Base-by-base conservation (phyloP, 1,139 yeast species). In the Taphrina betulina region DNA sequence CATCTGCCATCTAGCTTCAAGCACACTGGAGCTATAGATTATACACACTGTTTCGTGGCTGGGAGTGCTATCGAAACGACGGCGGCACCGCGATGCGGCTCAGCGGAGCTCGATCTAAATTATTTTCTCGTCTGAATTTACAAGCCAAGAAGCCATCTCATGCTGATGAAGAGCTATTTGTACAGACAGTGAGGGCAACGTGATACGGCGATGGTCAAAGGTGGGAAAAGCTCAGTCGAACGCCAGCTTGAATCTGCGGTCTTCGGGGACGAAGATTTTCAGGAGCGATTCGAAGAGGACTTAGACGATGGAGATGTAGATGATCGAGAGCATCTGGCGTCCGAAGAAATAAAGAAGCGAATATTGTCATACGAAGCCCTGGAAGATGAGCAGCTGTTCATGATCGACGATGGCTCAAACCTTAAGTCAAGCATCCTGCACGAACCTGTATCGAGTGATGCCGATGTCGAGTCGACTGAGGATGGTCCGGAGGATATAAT, bases 221-320 rank as follows among this genome's bases (percentile, higher is more conserved):
- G 14, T 14, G 23, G 34, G 35, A 44, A 44, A 33, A 44, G n/a
- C 23, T 31, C 33, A 5, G 96, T 88, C 66, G 97, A 90, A 68
- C 63, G 83, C 42, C 78, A 74, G 58, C 76, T 92, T 50, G 95
- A 90, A 62, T 85, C 80, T 68, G 75, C 87, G 17, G 96, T 94
- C 3, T 92, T 94, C 71, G 97, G 98, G 19, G 97, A 92, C 68
- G 66, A 82, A 41, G 94, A 92, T 26, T 89, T 90, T 68, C 89
- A 84, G 61, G 68, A 73, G 43, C 85, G 82, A 61, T 74, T 86
- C 29, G 69, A 66, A 0, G 71, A 66, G 29, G 68, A 64, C 5
- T 70, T 65, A 1, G 71, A 64, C 1, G 76, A 64, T 14, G 64
- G 60, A 24, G 65, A 60, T 29, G 63, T 26, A 14, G 62, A 59